Evolutionary conservation across 2,329 filamentous ascomycete species (phyloP).

Genomic region (Aspergillus aculeatus): DNA sequence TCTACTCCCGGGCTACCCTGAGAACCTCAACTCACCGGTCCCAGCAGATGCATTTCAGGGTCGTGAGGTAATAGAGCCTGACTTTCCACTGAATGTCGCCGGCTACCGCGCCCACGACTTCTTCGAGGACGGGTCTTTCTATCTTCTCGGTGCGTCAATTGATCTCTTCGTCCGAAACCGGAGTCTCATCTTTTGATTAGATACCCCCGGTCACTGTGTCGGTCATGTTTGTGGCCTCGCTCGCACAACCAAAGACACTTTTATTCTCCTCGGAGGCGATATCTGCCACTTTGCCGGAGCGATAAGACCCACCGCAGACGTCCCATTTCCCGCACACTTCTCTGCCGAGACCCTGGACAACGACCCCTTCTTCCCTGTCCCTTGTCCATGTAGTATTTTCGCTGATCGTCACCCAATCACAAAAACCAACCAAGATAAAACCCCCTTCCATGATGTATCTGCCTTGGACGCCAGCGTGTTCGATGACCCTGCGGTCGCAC

Average conservation of each 20-base stretch:
- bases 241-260: constrained; percentile 24
- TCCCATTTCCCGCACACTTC: constrained; percentile 25
- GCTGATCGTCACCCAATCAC: background rate
- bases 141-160: constrained; percentile 27
- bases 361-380: background rate
- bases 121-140: constrained; percentile 32
- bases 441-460: constrained; percentile 7
- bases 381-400: constrained; percentile 10
- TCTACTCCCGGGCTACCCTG: constrained; percentile 47
- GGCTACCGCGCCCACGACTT: constrained; percentile 27
- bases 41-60: constrained; percentile 32
- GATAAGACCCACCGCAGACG: constrained; percentile 29
- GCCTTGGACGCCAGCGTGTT: background rate
- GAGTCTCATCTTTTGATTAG: background rate
- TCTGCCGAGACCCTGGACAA: background rate
- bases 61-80: constrained; percentile 9
- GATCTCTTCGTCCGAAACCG: constrained; percentile 19
- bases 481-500: background rate
- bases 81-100: constrained; percentile 21
- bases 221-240: constrained; percentile 30
- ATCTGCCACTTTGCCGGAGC: constrained; percentile 26
- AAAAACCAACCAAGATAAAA: background rate
- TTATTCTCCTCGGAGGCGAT: constrained; percentile 29
- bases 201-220: constrained; percentile 25
- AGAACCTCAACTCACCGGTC: constrained; percentile 34